Base-by-base conservation (phyloP, 257 asterid species). In the Pogostemon cablin region DNA sequence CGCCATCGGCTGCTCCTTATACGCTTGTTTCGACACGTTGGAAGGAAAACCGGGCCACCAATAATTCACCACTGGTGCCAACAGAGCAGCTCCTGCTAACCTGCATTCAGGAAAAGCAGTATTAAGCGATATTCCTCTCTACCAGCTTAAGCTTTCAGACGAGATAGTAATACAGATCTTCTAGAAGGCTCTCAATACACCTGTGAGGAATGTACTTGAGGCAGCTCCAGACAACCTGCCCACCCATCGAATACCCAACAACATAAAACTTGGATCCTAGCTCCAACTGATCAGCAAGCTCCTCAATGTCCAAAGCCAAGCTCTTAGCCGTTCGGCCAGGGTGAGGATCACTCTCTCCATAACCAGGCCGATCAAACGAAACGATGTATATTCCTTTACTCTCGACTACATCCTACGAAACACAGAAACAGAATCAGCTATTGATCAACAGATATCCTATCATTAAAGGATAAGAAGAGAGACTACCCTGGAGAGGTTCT, bases 131-230 rank as follows among this genome's bases (percentile, higher is more conserved):
- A 25, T 25, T 1, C 1, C 1, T 25, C 32, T 72, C 17, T n/a
- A 63, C 15, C 15, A 15, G 15, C 15, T 15, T 15, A 15, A 15
- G 15, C 7, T 56, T 52, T 9, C 52, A 43, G 67, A 10, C 50
- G 57, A 75, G 64, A 50, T 12, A 47, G 4, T 32, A 42, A 62
- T 39, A 44, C 39, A 12, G 61, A 43, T 34, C 6, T 8, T 58
- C 53, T 34, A 1, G 61, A 66, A 25, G 1, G 32, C 32, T 1
- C 32, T 25, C 32, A 63, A 17, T 46, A 58, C 69, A 86, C 98
- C 98, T 90, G 67, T 90, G 97, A 72, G 98, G 98, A 58, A 93
- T 93, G 77, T 93, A 85, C 71, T 93, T 88, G 78, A 93, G 92
- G 85, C 88, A 87, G 37, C 91, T 75, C 97, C 97, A 93, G 32